Base-by-base conservation (phyloP, 129 eudicot genomes). In the Flaveria sonorensis region DNA sequence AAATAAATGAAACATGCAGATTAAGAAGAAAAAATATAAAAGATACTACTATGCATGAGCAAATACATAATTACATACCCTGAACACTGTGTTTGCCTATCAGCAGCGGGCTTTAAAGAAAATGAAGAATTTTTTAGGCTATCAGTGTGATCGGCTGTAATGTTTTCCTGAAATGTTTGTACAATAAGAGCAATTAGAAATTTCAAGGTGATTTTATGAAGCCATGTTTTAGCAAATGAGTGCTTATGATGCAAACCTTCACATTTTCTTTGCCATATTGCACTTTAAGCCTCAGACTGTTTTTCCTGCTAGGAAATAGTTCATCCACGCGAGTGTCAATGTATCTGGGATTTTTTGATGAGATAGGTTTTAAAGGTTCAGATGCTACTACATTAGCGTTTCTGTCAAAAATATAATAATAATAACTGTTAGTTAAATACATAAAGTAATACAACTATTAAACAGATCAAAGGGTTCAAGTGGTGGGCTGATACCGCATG, bases 291-390 rank as follows among this genome's bases (percentile, higher is more conserved):
- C 92, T 89, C 21, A 75, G 74, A 72, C 76, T 87, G 79, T 77
- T 90, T 86, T 95, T 95, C 68, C 76, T 84, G 63, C 85, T 92
- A 18, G 94, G 96, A 81, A 79, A 95, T 18, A 88, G 78, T 75
- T 89, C 93, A 78, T 94, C 91, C 80, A 95, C 71, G 68, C 93
- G 93, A 18, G 87, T 91, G 64, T 92, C 89, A 40, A 84, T 68
- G 64, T 89, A 94, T 80, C 91, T 88, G 24, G 99, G 85, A 85
- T 80, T 85, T 81, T 88, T 95, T 30, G 89, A 53, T 28, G 24
- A 47, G 64, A 82, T 86, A 45, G 86, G 64, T 78, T 85, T 89
- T 20, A 71, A 76, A 30, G 53, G 68, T 76, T 74, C 90, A 70
- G 77, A 68, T 55, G 60, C 78, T 70, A 64, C 83, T 71, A 71